phyloP scores from a whole-genome alignment of 306 rosid species.

The Malus sieversii region DNA sequence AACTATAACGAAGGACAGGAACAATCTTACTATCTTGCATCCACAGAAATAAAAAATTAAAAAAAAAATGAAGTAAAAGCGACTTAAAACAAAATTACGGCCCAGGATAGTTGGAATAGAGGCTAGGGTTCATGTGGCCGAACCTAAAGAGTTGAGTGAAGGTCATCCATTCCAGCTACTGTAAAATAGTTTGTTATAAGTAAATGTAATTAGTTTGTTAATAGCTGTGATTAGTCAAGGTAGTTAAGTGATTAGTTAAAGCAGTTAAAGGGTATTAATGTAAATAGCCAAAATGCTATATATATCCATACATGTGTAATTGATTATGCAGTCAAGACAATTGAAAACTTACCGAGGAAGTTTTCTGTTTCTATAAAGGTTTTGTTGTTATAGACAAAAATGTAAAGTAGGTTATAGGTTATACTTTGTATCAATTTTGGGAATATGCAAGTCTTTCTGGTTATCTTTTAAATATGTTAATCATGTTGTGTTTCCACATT shows the following conservation, averaged over 20 bases:
- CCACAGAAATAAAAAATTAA: background rate
- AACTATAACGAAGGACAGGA: background rate
- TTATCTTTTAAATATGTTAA: slow-evolving; percentile 1
- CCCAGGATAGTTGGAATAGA: background rate
- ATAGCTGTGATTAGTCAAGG: no score
- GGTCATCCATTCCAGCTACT: no score
- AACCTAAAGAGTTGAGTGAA: no score
- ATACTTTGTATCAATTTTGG: slow-evolving; percentile 3
- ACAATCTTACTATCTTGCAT: background rate
- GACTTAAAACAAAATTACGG: background rate
- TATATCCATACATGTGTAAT: no score
- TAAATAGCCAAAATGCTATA: no score
- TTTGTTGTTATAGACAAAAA: background rate
- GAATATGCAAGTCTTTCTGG: background rate
- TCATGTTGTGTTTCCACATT: slow-evolving; percentile 11
- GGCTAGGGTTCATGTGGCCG: background rate
- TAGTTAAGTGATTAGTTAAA: no score
- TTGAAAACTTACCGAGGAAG: no score
- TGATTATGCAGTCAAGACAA: no score
- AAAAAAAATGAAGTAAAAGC: background rate
- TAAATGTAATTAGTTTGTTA: no score
- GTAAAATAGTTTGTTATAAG: no score
- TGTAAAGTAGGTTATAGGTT: background rate
- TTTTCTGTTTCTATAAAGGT: no score
- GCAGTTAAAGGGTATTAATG: no score